Percentiles rank a stretch among this genome's conserved stretches.
Conservation (phyloP, 305 asterid genomes). For the Solanum hybrid region DNA sequence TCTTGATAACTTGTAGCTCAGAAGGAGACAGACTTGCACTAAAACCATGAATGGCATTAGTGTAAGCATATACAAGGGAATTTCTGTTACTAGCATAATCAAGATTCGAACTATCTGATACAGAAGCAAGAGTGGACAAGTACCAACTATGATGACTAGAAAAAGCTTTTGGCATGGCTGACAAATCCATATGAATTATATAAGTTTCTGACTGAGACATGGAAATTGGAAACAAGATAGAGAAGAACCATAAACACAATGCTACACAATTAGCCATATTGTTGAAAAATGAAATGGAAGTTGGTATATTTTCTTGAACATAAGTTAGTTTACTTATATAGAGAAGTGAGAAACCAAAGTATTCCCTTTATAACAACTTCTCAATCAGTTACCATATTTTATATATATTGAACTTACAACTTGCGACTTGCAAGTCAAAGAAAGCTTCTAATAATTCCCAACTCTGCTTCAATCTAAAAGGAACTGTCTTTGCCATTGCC, state of each 20-base stretch:
- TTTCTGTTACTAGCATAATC: not conserved
- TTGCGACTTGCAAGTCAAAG: not conserved
- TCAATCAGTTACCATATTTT: not conserved
- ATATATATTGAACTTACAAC: not conserved
- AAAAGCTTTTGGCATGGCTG: conserved; percentile 27
- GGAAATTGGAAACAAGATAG: not conserved
- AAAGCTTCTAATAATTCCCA: not conserved
- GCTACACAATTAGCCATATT: conserved; percentile 16
- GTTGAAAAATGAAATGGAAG: not conserved
- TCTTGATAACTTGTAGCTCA: too few species aligned
- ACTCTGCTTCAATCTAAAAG: not conserved
- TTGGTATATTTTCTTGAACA: not conserved
- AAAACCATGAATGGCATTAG: too few species aligned
- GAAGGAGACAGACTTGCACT: too few species aligned
- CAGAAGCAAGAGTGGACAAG: conserved; percentile 39
- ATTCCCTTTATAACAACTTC: conserved; percentile 15
- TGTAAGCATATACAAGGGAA: too few species aligned
- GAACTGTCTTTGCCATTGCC: not conserved
- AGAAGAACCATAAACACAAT: conserved; percentile 2
- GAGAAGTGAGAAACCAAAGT: conserved; percentile 9
- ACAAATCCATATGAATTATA: conserved; percentile 26
- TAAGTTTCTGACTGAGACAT: conserved; percentile 15
- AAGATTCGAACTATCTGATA: conserved; percentile 11
- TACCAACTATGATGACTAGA: conserved; percentile 15
- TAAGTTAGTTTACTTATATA: conserved; percentile 3